Conservation (phyloP, 345 rosid species). For the Corchorus capsularis region DNA sequence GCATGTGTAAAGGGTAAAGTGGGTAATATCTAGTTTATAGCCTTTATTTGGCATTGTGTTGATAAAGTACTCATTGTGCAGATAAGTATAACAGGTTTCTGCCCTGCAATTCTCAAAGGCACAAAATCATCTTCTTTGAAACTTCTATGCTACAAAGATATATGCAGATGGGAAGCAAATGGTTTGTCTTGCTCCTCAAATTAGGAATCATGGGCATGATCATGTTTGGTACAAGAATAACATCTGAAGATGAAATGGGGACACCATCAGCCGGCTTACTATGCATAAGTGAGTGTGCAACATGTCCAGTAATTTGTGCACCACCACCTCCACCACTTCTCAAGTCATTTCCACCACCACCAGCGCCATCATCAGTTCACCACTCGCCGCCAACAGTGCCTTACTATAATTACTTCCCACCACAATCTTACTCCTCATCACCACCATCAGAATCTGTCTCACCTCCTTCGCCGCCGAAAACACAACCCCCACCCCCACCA, state of each 20-base stretch:
- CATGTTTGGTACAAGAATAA: constrained; percentile 19
- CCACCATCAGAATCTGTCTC: constrained; percentile 6
- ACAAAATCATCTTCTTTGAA: constrained; percentile 5
- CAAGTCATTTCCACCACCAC: constrained; percentile 13
- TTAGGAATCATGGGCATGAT: constrained; percentile 22
- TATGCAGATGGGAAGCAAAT: constrained; percentile 26
- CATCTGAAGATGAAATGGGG: constrained; percentile 29
- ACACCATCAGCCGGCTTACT: constrained; percentile 31
- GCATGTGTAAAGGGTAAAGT: constrained; percentile 30
- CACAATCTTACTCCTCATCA: background rate
- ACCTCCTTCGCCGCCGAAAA: constrained; percentile 29
- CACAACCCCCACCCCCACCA: background rate
- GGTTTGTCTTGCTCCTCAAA: constrained; percentile 22
- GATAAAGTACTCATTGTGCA: background rate
- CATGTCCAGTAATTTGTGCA: constrained; percentile 47
- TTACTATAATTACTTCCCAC: background rate
- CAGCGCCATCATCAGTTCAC: constrained; percentile 12
- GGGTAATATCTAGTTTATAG: background rate
- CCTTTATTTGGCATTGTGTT: background rate
- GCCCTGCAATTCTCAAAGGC: constrained; percentile 4
- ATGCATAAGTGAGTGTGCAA: constrained; percentile 48
- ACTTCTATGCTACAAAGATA: background rate
- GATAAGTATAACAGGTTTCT: constrained; percentile 8
- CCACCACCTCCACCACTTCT: constrained; percentile 30
- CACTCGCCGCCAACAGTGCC: constrained; percentile 25